These are phyloP conservation scores for Citrus australasica DNA, from an alignment of 345 rosid genomes.

Conservation along the genomic window DNA sequence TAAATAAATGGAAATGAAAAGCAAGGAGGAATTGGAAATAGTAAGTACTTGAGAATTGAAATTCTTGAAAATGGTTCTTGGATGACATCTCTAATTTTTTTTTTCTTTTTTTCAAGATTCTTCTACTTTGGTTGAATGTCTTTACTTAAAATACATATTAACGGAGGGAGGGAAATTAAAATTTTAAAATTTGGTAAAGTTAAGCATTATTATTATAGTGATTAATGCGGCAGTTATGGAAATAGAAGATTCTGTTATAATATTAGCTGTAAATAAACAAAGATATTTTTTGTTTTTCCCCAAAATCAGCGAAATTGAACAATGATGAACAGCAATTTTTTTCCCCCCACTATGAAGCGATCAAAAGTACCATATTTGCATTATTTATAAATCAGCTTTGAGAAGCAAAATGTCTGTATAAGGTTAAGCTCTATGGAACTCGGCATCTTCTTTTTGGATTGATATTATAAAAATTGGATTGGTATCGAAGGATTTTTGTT, in stretches of 20 bases:
- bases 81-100: neutral
- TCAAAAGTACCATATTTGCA: too few species aligned
- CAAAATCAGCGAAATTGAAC: neutral
- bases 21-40: neutral
- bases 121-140: neutral
- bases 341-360: too few species aligned
- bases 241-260: neutral
- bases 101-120: neutral
- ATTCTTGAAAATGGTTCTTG: constrained; percentile 3
- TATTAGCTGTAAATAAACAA: neutral
- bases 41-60: constrained; percentile 15
- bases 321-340: neutral
- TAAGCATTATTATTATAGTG: neutral
- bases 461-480: too few species aligned
- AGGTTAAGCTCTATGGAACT: too few species aligned
- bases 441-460: too few species aligned
- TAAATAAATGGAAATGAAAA: neutral
- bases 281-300: neutral
- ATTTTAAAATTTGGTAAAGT: neutral
- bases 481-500: too few species aligned
- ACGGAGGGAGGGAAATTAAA: neutral
- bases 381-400: too few species aligned
- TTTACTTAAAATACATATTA: too few species aligned
- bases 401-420: too few species aligned
- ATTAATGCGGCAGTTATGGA: neutral